Conservation (phyloP, 2,329 filamentous ascomycete species). For the Calonectria pteridis region DNA sequence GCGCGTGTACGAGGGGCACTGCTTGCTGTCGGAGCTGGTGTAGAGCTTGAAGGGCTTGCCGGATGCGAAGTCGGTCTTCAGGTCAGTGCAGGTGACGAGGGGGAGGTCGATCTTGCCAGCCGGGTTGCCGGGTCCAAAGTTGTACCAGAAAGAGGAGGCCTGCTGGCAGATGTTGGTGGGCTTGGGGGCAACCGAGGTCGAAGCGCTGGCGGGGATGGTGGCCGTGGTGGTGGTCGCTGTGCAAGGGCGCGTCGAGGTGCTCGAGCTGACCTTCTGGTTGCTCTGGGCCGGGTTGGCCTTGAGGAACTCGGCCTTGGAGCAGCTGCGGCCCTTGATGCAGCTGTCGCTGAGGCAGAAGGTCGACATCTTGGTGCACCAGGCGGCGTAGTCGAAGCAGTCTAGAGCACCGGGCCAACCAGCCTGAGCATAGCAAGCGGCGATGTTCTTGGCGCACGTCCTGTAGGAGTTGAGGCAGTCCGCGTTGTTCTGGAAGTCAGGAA, state of each 20-base stretch:
- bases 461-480: conserved; percentile 56
- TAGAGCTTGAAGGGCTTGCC: conserved; percentile 66
- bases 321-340: conserved; percentile 39
- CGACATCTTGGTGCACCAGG: conserved; percentile 62
- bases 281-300: conserved; percentile 54
- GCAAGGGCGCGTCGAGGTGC: conserved; percentile 52
- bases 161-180: conserved; percentile 67
- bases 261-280: conserved; percentile 49
- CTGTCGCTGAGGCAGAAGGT: conserved; percentile 54
- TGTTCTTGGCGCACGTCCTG: conserved; percentile 60
- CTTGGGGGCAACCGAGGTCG: conserved; percentile 56
- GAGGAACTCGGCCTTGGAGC: conserved; percentile 60
- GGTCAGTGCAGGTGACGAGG: conserved; percentile 67
- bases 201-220: conserved; percentile 47
- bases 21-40: conserved; percentile 55
- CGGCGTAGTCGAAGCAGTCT: conserved; percentile 63
- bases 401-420: conserved; percentile 64
- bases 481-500: conserved; percentile 62
- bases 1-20: conserved; percentile 60
- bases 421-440: conserved; percentile 63
- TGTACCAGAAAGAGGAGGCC: conserved; percentile 67
- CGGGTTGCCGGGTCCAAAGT: conserved; percentile 74
- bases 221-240: conserved; percentile 44
- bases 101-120: conserved; percentile 66
- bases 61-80: conserved; percentile 54